Conservation (phyloP, 192 early-diverging fungal species). For the Pecoramyces ruminantium region DNA sequence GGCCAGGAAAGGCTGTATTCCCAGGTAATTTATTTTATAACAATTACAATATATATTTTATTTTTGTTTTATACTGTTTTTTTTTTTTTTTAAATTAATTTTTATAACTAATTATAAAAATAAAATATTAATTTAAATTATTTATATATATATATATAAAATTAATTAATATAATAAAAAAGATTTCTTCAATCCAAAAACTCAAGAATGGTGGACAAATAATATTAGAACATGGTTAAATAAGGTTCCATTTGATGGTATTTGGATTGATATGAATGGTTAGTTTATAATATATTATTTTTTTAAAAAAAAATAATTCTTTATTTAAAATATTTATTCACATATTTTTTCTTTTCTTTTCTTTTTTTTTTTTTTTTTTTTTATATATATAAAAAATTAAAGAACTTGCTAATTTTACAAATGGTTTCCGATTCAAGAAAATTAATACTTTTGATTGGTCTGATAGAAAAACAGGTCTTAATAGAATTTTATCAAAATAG, state of each 20-base stretch:
- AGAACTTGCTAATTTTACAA: not conserved
- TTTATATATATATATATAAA: no score
- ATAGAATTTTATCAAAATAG: not conserved
- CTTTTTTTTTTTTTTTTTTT: no score
- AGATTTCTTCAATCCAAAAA: slow-evolving; percentile 39
- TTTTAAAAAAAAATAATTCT: no score
- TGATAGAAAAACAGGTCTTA: not conserved
- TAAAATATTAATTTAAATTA: no score
- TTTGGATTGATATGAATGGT: slow-evolving; percentile 65
- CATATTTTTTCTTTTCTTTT: no score
- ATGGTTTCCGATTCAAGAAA: not conserved
- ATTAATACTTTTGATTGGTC: not conserved
- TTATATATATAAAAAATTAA: not conserved
- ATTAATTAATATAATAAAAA: no score
- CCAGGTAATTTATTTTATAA: slow-evolving; percentile 5
- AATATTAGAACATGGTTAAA: slow-evolving; percentile 10
- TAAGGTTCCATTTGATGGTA: slow-evolving; percentile 20
- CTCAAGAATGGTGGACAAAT: slow-evolving; percentile 21
- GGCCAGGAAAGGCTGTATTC: slow-evolving; percentile 46
- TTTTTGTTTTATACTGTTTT: no score
- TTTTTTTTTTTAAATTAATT: no score
- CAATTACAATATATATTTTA: no score
- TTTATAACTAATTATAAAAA: no score
- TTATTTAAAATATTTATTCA: no score
- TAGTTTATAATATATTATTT: slow-evolving; percentile 21